phyloP scores from a whole-genome alignment of 768 basidiomycete genomes.

The Clavaria fumosa region DNA sequence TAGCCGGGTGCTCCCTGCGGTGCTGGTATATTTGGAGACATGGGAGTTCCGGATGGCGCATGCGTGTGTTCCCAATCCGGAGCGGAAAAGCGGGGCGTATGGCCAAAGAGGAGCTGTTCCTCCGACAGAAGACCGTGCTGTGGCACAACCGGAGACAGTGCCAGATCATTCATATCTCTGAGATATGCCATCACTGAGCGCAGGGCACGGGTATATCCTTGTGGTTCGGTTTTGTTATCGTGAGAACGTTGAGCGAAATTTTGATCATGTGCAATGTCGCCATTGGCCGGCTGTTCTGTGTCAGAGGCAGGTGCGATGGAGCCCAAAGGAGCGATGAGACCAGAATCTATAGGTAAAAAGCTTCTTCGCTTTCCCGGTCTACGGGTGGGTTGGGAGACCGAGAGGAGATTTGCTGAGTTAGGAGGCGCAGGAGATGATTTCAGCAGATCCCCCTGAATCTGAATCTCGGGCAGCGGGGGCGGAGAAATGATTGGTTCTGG shows the following conservation, averaged over 20 bases:
- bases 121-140: slow-evolving; percentile 38
- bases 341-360: slow-evolving; percentile 72
- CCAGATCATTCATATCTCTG: slow-evolving; percentile 88
- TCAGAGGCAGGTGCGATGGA: too few species aligned
- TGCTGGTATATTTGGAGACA: slow-evolving; percentile 32
- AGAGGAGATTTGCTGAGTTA: slow-evolving; percentile 22
- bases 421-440: slow-evolving; percentile 14
- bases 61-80: too few species aligned
- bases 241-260: too few species aligned
- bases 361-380: slow-evolving; percentile 63
- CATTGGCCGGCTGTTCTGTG: too few species aligned
- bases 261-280: too few species aligned
- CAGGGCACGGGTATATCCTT: slow-evolving; percentile 65
- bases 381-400: slow-evolving; percentile 28
- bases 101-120: too few species aligned
- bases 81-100: too few species aligned
- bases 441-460: slow-evolving; percentile 17
- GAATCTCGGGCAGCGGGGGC: slow-evolving; percentile 14
- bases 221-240: slow-evolving; percentile 21
- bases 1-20: slow-evolving; percentile 33
- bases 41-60: slow-evolving; percentile 41
- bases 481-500: slow-evolving; percentile 7
- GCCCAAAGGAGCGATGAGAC: too few species aligned
- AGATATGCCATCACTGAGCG: slow-evolving; percentile 93
- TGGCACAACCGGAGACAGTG: slow-evolving; percentile 41